A percentile compares a stretch with the other conserved stretches of the same genome.
Evolutionary conservation across 345 rosid genomes (phyloP).

Genomic region (Corymbia maculata): DNA sequence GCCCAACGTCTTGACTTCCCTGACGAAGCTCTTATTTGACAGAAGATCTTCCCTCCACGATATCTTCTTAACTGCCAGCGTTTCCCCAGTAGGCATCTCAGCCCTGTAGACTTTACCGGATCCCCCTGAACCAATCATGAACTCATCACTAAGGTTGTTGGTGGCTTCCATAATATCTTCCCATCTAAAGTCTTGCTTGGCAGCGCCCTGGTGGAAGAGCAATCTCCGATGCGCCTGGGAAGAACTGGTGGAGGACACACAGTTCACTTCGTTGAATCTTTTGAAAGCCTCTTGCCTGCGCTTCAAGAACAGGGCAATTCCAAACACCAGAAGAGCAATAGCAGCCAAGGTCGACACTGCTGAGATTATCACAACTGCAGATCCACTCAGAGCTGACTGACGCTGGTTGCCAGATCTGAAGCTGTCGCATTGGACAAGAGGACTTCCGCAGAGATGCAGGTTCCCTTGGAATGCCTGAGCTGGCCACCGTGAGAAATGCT

Average conservation of each 20-base stretch:
- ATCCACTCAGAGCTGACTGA: constrained; percentile 29
- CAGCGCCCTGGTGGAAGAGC: constrained; percentile 44
- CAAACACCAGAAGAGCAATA: constrained; percentile 46
- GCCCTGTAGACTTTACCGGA: constrained; percentile 83
- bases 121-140: constrained; percentile 87
- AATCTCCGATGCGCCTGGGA: constrained; percentile 56
- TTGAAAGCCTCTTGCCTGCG: constrained; percentile 33
- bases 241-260: constrained; percentile 50
- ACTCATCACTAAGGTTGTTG: constrained; percentile 59
- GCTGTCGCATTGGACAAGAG: constrained; percentile 39
- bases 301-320: constrained; percentile 35
- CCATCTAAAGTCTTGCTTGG: constrained; percentile 66
- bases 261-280: constrained; percentile 30
- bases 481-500: constrained; percentile 78
- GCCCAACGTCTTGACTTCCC: constrained; percentile 81
- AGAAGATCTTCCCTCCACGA: constrained; percentile 62
- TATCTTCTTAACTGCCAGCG: constrained; percentile 78
- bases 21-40: constrained; percentile 70
- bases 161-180: constrained; percentile 88
- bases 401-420: constrained; percentile 8
- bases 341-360: constrained; percentile 58
- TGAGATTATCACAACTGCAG: constrained; percentile 43
- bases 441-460: constrained; percentile 63
- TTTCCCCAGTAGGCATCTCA: constrained; percentile 54
- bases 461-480: constrained; percentile 63